phyloP scores from a whole-genome alignment of 345 rosid species.

The Boechera retrofracta region DNA sequence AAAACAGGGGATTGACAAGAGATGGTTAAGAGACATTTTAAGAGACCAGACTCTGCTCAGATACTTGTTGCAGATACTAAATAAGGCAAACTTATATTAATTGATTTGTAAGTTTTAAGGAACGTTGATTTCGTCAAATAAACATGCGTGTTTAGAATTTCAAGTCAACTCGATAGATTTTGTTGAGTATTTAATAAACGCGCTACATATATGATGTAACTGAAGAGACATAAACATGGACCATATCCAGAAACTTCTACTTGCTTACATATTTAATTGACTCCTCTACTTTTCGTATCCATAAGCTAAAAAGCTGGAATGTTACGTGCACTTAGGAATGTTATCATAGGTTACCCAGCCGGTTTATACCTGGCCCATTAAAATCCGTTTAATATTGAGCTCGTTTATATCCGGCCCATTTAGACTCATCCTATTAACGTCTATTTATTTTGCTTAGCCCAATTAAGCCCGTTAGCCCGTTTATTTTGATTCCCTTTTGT shows the following conservation, averaged over 20 bases:
- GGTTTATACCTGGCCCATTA: too few species aligned
- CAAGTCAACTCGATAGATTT: background rate
- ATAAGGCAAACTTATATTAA: background rate
- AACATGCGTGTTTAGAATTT: background rate
- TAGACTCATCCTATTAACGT: too few species aligned
- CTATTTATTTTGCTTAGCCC: too few species aligned
- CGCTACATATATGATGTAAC: background rate
- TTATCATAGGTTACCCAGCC: too few species aligned
- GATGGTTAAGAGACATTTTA: conserved; percentile 6
- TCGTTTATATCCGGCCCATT: too few species aligned
- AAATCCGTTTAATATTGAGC: too few species aligned
- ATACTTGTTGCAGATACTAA: background rate
- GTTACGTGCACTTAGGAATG: background rate
- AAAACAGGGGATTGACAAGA: conserved; percentile 23
- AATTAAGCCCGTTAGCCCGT: too few species aligned
- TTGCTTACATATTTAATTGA: background rate
- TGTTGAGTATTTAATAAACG: background rate
- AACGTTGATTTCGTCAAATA: conserved; percentile 24
- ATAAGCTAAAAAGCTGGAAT: background rate
- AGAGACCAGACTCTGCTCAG: background rate
- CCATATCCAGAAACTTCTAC: background rate
- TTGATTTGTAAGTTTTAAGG: background rate
- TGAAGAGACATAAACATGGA: background rate
- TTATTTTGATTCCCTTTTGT: too few species aligned
- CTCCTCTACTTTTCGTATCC: background rate